Evolutionary conservation across 2,329 filamentous ascomycete genomes (phyloP).

Genomic region (Stemphylium vesicarium): DNA sequence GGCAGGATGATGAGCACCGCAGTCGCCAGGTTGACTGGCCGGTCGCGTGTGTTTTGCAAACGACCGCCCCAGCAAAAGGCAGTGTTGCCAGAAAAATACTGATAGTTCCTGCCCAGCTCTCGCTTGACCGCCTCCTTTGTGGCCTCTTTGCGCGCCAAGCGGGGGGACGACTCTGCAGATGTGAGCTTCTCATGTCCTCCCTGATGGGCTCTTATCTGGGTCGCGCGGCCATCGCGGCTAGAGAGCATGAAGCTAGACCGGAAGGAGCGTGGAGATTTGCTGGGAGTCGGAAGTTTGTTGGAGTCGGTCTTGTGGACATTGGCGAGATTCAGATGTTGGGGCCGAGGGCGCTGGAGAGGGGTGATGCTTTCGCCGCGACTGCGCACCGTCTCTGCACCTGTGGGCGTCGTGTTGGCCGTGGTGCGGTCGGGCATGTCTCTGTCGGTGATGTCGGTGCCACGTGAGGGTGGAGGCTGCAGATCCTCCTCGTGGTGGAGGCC

Average conservation of each 20-base stretch:
- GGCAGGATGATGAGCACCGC: constrained; percentile 81
- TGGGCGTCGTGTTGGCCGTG: constrained; percentile 77
- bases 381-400: constrained; percentile 61
- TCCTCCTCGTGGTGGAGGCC: constrained; percentile 45
- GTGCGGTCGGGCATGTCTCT: constrained; percentile 72
- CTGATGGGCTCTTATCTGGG: constrained; percentile 55
- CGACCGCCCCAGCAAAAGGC: constrained; percentile 86
- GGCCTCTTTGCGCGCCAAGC: constrained; percentile 57
- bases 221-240: constrained; percentile 59
- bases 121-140: constrained; percentile 48
- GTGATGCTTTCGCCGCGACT: constrained; percentile 79
- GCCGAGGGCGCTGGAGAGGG: constrained; percentile 69
- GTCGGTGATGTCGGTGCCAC: constrained; percentile 82
- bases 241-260: constrained; percentile 75
- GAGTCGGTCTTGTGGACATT: constrained; percentile 63
- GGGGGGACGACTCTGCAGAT: constrained; percentile 78
- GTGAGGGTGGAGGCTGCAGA: constrained; percentile 65
- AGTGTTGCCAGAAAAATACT: constrained; percentile 94
- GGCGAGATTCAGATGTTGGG: constrained; percentile 66
- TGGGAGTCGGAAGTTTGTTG: constrained; percentile 63
- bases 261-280: constrained; percentile 77
- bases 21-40: constrained; percentile 88
- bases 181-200: constrained; percentile 84
- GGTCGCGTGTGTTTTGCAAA: constrained; percentile 84
- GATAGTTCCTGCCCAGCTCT: constrained; percentile 74